These are phyloP conservation scores for Zygotorulaspora florentina DNA, from an alignment of 805 yeast species.

Conservation along the genomic window DNA sequence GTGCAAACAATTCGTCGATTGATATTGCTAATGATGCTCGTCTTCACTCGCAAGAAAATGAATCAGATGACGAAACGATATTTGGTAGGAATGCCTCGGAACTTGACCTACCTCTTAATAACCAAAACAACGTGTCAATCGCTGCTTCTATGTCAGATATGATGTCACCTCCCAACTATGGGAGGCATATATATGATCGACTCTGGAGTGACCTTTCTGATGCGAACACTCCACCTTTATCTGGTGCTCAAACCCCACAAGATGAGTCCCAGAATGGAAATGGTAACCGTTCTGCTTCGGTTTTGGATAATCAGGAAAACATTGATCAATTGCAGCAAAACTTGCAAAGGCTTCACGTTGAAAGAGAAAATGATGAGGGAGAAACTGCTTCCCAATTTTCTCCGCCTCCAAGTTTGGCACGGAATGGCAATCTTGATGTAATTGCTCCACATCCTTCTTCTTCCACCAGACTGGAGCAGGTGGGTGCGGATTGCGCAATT, in stretches of 20 bases:
- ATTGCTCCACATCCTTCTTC: neutral
- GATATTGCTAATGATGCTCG: conserved; percentile 4
- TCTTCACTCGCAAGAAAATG: conserved; percentile 15
- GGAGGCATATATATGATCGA: conserved; percentile 73
- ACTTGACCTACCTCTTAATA: conserved; percentile 19
- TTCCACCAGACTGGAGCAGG: too few species aligned
- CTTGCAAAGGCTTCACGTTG: conserved; percentile 17
- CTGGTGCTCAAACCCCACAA: conserved; percentile 33
- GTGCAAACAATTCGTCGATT: conserved; percentile 10
- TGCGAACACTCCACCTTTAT: conserved; percentile 33
- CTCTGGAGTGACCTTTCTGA: conserved; percentile 59
- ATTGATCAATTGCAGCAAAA: conserved; percentile 32
- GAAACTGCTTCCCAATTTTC: neutral
- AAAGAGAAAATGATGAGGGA: conserved; percentile 12
- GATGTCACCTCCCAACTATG: conserved; percentile 84
- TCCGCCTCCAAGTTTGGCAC: neutral
- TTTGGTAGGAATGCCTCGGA: conserved; percentile 38
- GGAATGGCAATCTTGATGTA: neutral
- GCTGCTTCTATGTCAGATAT: conserved; percentile 35
- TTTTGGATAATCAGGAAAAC: conserved; percentile 25
- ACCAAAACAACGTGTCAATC: conserved; percentile 12
- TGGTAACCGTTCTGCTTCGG: conserved; percentile 18
- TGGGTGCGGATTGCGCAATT: neutral
- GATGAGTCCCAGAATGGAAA: conserved; percentile 22
- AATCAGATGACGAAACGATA: conserved; percentile 38